phyloP scores from a whole-genome alignment of 495 filamentous ascomycete species.

The Cercophora samala region DNA sequence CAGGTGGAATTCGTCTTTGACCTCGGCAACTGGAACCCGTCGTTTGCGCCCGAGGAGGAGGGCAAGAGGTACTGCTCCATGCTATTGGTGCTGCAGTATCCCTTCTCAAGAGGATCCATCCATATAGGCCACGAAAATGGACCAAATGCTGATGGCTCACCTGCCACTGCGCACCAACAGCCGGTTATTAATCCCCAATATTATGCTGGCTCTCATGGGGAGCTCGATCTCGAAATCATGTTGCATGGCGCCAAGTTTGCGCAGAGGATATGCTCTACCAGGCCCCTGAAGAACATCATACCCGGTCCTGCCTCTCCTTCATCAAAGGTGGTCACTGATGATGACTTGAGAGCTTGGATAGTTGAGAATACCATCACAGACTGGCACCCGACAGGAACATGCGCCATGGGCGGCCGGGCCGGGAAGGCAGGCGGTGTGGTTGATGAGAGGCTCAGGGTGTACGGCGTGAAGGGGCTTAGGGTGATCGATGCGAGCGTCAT shows the following conservation, averaged over 20 bases:
- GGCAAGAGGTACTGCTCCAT: conserved; percentile 52
- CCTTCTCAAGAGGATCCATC: conserved; percentile 48
- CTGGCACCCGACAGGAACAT: conserved; percentile 54
- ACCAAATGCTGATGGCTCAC: conserved; percentile 11
- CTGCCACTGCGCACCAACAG: background rate
- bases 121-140: conserved; percentile 38
- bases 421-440: conserved; percentile 44
- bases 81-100: conserved; percentile 54
- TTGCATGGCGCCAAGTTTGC: conserved; percentile 39
- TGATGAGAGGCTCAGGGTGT: conserved; percentile 48
- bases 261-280: conserved; percentile 41
- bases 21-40: conserved; percentile 48
- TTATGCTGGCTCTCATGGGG: conserved; percentile 35
- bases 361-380: conserved; percentile 38
- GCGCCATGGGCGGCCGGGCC: conserved; percentile 47
- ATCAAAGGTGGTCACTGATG: conserved; percentile 28
- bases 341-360: conserved; percentile 40
- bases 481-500: conserved; percentile 55
- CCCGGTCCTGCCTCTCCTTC: conserved; percentile 37
- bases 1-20: conserved; percentile 54
- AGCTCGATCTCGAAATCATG: conserved; percentile 47
- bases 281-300: conserved; percentile 44
- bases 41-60: conserved; percentile 30
- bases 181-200: conserved; percentile 46
- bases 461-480: conserved; percentile 48